A percentile compares a stretch with the other conserved stretches of the same genome.
Evolutionary conservation across 2,329 filamentous ascomycete species (phyloP).

Genomic region (Nemania sp.): DNA sequence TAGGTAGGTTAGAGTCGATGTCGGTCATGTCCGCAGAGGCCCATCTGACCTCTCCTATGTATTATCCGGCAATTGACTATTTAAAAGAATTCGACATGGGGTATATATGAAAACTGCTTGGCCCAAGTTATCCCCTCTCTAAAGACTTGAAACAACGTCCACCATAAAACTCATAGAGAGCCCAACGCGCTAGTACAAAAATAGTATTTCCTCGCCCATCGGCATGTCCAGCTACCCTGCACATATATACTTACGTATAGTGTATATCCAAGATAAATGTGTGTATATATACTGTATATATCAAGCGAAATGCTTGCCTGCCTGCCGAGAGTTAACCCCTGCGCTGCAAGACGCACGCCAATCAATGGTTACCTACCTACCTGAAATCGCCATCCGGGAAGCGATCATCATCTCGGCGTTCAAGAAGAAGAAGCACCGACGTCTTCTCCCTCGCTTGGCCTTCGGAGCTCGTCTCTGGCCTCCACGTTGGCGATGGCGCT

Average conservation of each 20-base stretch:
- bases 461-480: slow-evolving; percentile 49
- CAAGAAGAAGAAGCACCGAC: slow-evolving; percentile 19
- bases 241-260: too few species aligned
- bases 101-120: slow-evolving; percentile 23
- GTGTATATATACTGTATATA: background rate
- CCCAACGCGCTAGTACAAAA: background rate
- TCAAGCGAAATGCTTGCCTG: background rate
- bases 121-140: too few species aligned
- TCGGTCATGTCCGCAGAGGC: background rate
- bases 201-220: background rate
- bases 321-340: background rate
- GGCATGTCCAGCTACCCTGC: too few species aligned
- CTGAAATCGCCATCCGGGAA: background rate
- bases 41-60: background rate
- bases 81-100: slow-evolving; percentile 18
- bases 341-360: background rate
- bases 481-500: slow-evolving; percentile 82
- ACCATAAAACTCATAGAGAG: background rate
- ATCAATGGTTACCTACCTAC: background rate
- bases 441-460: slow-evolving; percentile 33
- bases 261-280: too few species aligned
- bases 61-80: background rate
- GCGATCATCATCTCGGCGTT: background rate
- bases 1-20: background rate
- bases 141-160: too few species aligned